phyloP scores from a whole-genome alignment of 768 basidiomycete species.

The Xerocomus spinulosus region DNA sequence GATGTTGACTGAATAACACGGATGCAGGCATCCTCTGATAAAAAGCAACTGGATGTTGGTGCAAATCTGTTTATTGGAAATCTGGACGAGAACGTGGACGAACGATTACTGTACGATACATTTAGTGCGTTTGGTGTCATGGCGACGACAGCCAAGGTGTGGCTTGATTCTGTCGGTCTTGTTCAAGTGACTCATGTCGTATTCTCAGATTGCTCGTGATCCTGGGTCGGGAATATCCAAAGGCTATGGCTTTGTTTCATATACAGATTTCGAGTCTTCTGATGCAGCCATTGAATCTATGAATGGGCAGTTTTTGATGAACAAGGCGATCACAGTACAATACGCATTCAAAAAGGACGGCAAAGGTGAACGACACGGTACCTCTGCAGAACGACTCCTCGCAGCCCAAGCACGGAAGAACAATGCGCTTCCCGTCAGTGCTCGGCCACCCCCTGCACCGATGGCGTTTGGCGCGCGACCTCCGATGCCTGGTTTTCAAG shows the following conservation, averaged over 20 bases:
- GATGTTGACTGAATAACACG: constrained; percentile 12
- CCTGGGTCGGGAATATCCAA: constrained; percentile 80
- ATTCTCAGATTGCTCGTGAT: constrained; percentile 81
- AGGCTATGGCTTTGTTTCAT: constrained; percentile 96
- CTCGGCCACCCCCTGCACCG: constrained; percentile 71
- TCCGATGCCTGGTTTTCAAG: constrained; percentile 66
- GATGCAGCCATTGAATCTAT: constrained; percentile 95
- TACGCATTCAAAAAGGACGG: constrained; percentile 99
- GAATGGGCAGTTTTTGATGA: constrained; percentile 97
- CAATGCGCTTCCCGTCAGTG: constrained; percentile 77
- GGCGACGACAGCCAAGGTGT: constrained; percentile 83
- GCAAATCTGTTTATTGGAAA: constrained; percentile 97
- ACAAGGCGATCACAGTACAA: constrained; percentile 95
- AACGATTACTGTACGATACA: constrained; percentile 87
- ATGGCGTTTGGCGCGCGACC: constrained; percentile 67
- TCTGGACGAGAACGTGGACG: constrained; percentile 93
- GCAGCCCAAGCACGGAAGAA: constrained; percentile 95
- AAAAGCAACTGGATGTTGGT: constrained; percentile 96
- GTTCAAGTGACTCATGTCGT: constrained; percentile 1
- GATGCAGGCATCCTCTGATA: constrained; percentile 88
- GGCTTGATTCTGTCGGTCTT: constrained; percentile 2
- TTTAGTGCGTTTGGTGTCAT: constrained; percentile 94
- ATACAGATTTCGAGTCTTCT: constrained; percentile 95
- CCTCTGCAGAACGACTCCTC: constrained; percentile 91
- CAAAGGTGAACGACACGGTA: constrained; percentile 96